A percentile compares a stretch with the other conserved stretches of the same genome.
phyloP scores from a whole-genome alignment of 2,329 filamentous ascomycete species.

The Fragosphaeria purpurea region DNA sequence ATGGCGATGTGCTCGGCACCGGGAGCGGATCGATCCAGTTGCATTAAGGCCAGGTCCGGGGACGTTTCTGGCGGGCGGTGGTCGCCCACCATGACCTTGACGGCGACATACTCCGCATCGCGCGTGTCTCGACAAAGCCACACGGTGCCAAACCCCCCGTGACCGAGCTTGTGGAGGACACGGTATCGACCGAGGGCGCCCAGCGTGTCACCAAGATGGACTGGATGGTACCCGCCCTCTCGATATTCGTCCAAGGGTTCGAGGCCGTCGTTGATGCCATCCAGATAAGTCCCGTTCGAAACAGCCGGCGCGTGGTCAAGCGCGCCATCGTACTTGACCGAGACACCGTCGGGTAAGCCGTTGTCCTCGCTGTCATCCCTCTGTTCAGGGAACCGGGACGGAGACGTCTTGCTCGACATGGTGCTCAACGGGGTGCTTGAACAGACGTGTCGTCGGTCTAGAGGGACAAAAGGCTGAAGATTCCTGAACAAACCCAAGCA shows the following conservation, averaged over 20 bases:
- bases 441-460: too few species aligned
- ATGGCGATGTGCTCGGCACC: constrained; percentile 8
- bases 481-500: too few species aligned
- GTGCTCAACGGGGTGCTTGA: too few species aligned
- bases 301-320: not conserved
- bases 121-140: constrained; percentile 15
- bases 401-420: not conserved
- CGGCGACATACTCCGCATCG: constrained; percentile 3
- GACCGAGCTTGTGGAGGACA: constrained; percentile 1
- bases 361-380: not conserved
- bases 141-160: constrained; percentile 10
- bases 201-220: not conserved
- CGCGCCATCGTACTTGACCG: not conserved
- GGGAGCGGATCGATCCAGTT: constrained; percentile 4
- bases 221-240: not conserved
- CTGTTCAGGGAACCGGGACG: not conserved
- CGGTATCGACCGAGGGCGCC: not conserved
- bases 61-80: not conserved
- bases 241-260: not conserved
- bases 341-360: not conserved
- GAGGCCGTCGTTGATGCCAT: not conserved
- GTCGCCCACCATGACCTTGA: constrained; percentile 9
- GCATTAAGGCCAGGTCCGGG: not conserved
- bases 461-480: too few species aligned
- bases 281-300: not conserved